Evolutionary conservation across 2,329 filamentous ascomycete species (phyloP).

Genomic region (Neofusicoccum parvum): DNA sequence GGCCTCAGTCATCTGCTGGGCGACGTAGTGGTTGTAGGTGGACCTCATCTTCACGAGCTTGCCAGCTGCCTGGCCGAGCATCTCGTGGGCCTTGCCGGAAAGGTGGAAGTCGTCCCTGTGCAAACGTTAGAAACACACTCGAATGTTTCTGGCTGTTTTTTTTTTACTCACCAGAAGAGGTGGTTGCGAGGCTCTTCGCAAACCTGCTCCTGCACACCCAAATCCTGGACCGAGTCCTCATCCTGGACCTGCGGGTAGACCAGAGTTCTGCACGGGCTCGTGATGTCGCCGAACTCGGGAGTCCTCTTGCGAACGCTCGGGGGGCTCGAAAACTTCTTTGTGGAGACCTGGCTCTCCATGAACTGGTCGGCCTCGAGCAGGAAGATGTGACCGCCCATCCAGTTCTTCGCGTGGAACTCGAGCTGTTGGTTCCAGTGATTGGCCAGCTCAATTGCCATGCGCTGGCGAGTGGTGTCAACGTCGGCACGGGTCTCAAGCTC

Average conservation of each 20-base stretch:
- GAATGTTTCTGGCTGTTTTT: neutral
- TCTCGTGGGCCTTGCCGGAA: conserved; percentile 34
- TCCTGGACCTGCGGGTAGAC: conserved; percentile 18
- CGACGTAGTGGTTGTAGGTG: conserved; percentile 21
- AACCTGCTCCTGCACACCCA: conserved; percentile 17
- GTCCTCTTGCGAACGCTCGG: conserved; percentile 34
- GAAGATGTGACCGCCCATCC: conserved; percentile 36
- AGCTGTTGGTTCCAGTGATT: conserved; percentile 40
- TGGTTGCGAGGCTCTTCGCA: conserved; percentile 36
- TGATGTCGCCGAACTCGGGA: conserved; percentile 38
- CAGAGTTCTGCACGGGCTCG: conserved; percentile 35
- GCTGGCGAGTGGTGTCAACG: conserved; percentile 34
- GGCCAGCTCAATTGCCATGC: conserved; percentile 36
- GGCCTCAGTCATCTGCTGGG: conserved; percentile 14
- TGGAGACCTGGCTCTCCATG: conserved; percentile 36
- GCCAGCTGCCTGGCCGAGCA: conserved; percentile 17
- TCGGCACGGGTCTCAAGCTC: conserved; percentile 24
- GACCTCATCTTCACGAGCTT: conserved; percentile 18
- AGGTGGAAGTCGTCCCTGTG: conserved; percentile 39
- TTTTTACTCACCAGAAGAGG: conserved; percentile 37
- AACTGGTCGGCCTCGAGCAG: conserved; percentile 38
- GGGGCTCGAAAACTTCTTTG: conserved; percentile 33
- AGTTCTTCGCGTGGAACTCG: conserved; percentile 31
- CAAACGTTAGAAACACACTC: neutral
- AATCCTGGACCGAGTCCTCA: conserved; percentile 23